Base-by-base conservation (phyloP, 441 rosid species). In the Corymbia calophylla region DNA sequence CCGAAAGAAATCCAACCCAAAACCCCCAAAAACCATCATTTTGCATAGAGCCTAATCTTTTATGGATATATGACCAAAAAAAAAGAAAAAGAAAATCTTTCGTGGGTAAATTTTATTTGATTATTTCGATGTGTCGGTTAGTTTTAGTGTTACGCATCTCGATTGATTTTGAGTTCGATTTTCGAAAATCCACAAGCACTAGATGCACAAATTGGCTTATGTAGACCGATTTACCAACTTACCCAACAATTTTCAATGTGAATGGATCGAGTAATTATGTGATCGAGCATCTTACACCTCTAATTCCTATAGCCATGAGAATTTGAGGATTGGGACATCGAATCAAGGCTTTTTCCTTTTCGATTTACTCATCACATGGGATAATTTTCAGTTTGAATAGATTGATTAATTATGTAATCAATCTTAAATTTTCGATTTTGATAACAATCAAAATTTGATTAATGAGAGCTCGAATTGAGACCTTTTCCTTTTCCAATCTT, bases 131-230 rank as follows among this genome's bases (percentile, higher is more conserved):
- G 25, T 23, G 6, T 23, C 11, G 6, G 25, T 56, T 9, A 23
- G 0, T 56, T 56, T 56, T 6, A 0, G 23, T 56, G 6, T 9
- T 56, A 58, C 0, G 1, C 17, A 39, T 12, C 1, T 7, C 1
- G 4, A 6, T 29, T 6, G 8, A 62, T 29, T 16, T 62, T 5
- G 68, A 62, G 32, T 62, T 62, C 0, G 5, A 62, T 23, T 58
- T 25, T 58, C 6, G 25, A 58, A 2, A 58, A 58, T 25, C 6
- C 25, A 58, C 0, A 9, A 4, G 44, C 44, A 39, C 44, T 6
- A 6, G 27, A 12, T 9, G 81, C 81, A 35, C 81, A 10, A 70
- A 18, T 70, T 77, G 18, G 29, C 51, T 44, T 44, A 1, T 39
- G 10, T 23, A 44, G 18, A 7, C n/a, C 3, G 1, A 77, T 77